phyloP scores from a whole-genome alignment of 352 stramenopile genomes.

The Globisporangium paroecandrum region DNA sequence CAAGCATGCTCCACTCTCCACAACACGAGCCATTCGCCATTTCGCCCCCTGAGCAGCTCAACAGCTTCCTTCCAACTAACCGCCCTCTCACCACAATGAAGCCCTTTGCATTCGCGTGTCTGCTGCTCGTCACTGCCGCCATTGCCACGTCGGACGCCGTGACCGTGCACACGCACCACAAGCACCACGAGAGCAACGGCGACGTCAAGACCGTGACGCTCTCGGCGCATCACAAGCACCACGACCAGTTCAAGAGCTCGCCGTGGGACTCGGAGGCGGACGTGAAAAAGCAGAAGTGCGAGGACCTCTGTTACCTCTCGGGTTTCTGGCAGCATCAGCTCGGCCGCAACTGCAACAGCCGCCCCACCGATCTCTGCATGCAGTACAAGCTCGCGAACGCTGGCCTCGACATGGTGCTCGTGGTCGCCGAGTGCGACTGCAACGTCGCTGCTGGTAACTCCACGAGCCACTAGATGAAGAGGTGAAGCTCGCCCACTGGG shows the following conservation, averaged over 20 bases:
- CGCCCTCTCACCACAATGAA: not conserved
- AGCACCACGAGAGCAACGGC: not conserved
- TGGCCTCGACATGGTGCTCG: slow-evolving; percentile 48
- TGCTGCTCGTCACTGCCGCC: not conserved
- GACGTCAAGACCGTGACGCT: not conserved
- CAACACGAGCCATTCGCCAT: slow-evolving; percentile 3
- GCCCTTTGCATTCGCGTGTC: not conserved
- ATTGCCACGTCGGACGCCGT: not conserved
- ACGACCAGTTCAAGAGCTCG: slow-evolving; percentile 50
- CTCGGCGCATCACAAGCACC: not conserved
- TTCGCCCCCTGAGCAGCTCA: not conserved
- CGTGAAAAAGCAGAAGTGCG: slow-evolving; percentile 51
- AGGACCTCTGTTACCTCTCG: slow-evolving; percentile 53
- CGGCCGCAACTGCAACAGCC: slow-evolving; percentile 53
- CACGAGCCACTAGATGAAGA: not conserved
- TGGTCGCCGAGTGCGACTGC: slow-evolving; percentile 56
- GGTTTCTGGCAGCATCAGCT: slow-evolving; percentile 61
- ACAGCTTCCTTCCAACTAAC: too few relatives aligned
- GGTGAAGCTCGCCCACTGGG: too few relatives aligned
- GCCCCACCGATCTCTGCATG: slow-evolving; percentile 49
- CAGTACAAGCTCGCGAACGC: slow-evolving; percentile 50
- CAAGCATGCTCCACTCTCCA: not conserved
- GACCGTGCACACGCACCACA: slow-evolving; percentile 6
- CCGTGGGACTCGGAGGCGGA: slow-evolving; percentile 54
- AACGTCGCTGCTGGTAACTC: not conserved